Base-by-base conservation (phyloP, 192 early-diverging fungal genomes). In the Phlyctochytrium bullatum region DNA sequence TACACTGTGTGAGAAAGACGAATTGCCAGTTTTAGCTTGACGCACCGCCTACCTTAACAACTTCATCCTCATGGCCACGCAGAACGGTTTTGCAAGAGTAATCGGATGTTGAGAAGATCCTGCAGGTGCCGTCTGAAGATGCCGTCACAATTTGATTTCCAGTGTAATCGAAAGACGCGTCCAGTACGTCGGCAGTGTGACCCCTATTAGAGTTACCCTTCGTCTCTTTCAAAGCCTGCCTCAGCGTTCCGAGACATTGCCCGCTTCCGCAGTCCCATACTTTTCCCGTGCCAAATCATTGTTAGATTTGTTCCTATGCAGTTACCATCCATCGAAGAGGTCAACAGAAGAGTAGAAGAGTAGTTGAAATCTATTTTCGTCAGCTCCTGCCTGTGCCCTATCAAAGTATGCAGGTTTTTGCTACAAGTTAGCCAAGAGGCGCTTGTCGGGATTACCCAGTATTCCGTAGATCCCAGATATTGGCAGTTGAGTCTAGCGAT, bases 361-460 rank as follows among this genome's bases (percentile, higher is more conserved):
- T 36, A 68, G 52, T 68, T 73, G 66, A 84, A 84, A 20, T 58
- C 36, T 6, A 71, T 71, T 24, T 36, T 59, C 2, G 80, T 78
- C 2, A 84, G 69, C 59, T 84, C 82, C 33, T 56, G 61, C 2
- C 80, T 75, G 65, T 84, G 82, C 20, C 82, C 82, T 62, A 84
- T 84, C 34, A 80, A 65, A n/a, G 72, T 83, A 58, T 81, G 76
- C 64, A 80, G 29, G 51, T 72, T 72, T 65, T 74, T 82, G 64
- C 23, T 52, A 47, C 6, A 47, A 47, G n/a, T 47, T 6, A 14
- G 40, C 20, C 17, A 52, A 24, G 25, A 29, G 1, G 47, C 33
- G 28, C 12, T 4, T 24, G 34, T n/a, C n/a, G 27, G 1, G n/a
- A 36, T 1, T 57, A 74, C 72, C 65, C 53, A 28, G 34, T 56